These are phyloP conservation scores for Bonia amplexicaulis DNA, from an alignment of 176 grass and related monocot species.

Conservation along the genomic window DNA sequence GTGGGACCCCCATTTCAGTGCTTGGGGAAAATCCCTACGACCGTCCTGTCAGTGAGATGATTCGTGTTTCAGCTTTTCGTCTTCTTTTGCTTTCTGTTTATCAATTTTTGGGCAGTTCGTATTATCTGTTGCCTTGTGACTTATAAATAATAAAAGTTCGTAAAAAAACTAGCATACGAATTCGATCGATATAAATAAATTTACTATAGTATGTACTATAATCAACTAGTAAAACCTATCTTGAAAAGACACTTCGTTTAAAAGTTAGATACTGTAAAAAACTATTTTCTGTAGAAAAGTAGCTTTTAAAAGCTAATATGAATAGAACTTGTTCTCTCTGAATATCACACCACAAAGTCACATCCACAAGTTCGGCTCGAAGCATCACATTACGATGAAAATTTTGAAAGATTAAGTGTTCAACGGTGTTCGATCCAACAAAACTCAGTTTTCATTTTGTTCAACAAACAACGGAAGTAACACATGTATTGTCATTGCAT, in stretches of 20 bases:
- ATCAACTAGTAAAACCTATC: too few relatives aligned
- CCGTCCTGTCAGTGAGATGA: neutral
- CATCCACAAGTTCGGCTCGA: neutral
- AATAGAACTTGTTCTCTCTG: neutral
- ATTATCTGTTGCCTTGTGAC: too few relatives aligned
- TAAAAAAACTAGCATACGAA: accelerated
- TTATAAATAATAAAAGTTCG: too few relatives aligned
- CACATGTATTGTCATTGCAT: neutral
- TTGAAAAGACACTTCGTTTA: too few relatives aligned
- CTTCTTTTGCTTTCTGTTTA: neutral
- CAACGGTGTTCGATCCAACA: neutral
- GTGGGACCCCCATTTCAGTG: neutral
- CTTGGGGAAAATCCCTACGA: neutral
- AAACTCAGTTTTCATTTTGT: neutral
- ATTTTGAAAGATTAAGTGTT: neutral
- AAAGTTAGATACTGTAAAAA: too few relatives aligned
- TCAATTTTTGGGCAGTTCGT: too few relatives aligned
- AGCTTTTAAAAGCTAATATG: too few relatives aligned
- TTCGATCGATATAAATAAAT: too few relatives aligned
- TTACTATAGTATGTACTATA: too few relatives aligned
- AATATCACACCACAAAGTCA: neutral
- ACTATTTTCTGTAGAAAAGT: too few relatives aligned
- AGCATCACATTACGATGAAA: neutral
- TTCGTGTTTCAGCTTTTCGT: neutral
- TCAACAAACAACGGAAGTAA: neutral